phyloP scores from a whole-genome alignment of 2,329 filamentous ascomycete species.

The Penicillium thymicola region DNA sequence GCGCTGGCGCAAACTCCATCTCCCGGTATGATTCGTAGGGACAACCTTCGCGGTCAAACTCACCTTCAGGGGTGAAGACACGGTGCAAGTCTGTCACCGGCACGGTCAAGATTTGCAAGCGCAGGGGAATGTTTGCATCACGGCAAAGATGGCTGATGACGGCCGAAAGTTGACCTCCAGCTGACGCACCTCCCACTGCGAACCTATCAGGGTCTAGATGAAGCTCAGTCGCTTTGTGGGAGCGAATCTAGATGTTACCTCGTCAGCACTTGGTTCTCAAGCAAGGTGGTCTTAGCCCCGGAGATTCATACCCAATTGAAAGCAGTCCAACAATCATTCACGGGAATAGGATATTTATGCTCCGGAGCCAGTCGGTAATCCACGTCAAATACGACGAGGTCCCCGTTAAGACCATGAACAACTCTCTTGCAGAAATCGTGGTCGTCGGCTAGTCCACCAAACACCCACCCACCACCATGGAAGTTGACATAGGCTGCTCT shows the following conservation, averaged over 20 bases:
- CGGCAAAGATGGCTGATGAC: constrained; percentile 41
- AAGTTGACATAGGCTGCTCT: constrained; percentile 44
- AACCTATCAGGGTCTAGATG: constrained; percentile 35
- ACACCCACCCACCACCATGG: constrained; percentile 45
- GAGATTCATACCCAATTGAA: constrained; percentile 37
- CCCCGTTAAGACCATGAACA: constrained; percentile 36
- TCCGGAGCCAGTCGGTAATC: constrained; percentile 45
- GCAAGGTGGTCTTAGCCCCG: not conserved
- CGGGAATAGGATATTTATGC: constrained; percentile 36
- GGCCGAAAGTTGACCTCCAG: constrained; percentile 41
- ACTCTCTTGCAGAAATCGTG: constrained; percentile 44
- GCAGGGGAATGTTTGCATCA: constrained; percentile 35
- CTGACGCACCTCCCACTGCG: constrained; percentile 41
- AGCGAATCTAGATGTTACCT: constrained; percentile 26
- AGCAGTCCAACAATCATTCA: constrained; percentile 42
- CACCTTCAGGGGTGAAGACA: constrained; percentile 35
- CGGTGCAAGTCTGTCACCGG: constrained; percentile 38
- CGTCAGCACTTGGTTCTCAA: not conserved
- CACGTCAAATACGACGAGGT: constrained; percentile 44
- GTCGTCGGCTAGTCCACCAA: constrained; percentile 39
- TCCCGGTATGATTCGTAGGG: constrained; percentile 42
- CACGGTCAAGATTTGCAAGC: constrained; percentile 38
- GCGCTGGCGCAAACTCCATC: constrained; percentile 36
- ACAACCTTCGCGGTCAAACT: constrained; percentile 34
- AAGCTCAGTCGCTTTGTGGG: constrained; percentile 32